Conservation (phyloP, 2,329 filamentous ascomycete species). For the Aspergillus ochraceoroseus region DNA sequence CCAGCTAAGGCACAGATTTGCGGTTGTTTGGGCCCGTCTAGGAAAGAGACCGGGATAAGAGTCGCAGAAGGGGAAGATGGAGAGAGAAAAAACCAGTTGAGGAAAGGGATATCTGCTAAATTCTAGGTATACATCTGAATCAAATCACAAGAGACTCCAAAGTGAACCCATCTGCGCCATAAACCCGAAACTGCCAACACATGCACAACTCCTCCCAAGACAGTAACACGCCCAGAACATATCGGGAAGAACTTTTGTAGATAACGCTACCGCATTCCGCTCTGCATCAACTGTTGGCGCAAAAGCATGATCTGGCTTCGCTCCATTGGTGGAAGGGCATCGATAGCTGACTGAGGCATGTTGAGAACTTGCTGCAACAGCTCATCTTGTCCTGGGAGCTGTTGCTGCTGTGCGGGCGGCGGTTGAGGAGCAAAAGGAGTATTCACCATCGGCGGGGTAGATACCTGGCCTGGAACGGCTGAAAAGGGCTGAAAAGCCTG, state of each 20-base stretch:
- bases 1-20: too few relatives aligned
- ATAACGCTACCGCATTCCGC: constrained; percentile 32
- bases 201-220: constrained; percentile 5
- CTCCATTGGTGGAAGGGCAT: constrained; percentile 69
- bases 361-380: constrained; percentile 76
- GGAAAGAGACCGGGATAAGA: too few relatives aligned
- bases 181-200: constrained; percentile 4
- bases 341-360: constrained; percentile 74
- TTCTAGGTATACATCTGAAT: constrained; percentile 15
- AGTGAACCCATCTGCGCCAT: constrained; percentile 15
- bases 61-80: background rate
- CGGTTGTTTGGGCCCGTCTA: too few relatives aligned
- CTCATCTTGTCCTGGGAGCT: constrained; percentile 59
- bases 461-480: constrained; percentile 43
- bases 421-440: constrained; percentile 45
- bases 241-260: constrained; percentile 2
- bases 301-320: constrained; percentile 74
- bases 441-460: constrained; percentile 49
- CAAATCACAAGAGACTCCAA: constrained; percentile 9
- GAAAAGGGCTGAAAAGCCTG: constrained; percentile 39
- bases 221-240: constrained; percentile 4
- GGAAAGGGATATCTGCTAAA: constrained; percentile 10
- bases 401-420: constrained; percentile 41
- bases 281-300: constrained; percentile 57
- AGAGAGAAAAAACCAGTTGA: constrained; percentile 7